Evolutionary conservation across 164 flowering plant genomes (phyloP).

Genomic region (Malania oleifera): DNA sequence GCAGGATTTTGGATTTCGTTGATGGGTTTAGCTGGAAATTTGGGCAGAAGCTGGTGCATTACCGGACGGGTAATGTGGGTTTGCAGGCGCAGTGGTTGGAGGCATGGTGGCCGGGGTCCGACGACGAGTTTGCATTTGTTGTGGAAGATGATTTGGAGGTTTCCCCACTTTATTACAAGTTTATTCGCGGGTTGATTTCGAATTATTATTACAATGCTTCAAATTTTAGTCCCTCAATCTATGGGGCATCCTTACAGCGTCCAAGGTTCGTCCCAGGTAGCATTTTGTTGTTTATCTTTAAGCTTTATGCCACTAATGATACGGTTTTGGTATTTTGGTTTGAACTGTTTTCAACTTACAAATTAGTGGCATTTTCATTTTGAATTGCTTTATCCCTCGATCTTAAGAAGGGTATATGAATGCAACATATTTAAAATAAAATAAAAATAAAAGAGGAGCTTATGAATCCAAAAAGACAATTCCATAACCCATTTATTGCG

Average conservation of each 20-base stretch:
- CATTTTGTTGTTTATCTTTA: constrained; percentile 8
- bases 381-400: too few relatives aligned
- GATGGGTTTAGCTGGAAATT: constrained; percentile 70
- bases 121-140: constrained; percentile 83
- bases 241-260: constrained; percentile 86
- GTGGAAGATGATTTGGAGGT: constrained; percentile 97
- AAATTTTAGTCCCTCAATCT: constrained; percentile 65
- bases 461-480: too few relatives aligned
- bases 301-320: too few relatives aligned
- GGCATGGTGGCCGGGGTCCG: constrained; percentile 92
- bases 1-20: constrained; percentile 53
- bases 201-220: constrained; percentile 65
- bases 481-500: too few relatives aligned
- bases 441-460: too few relatives aligned
- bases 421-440: too few relatives aligned
- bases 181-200: constrained; percentile 49
- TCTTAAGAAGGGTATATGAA: too few relatives aligned
- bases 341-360: too few relatives aligned
- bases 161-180: constrained; percentile 71
- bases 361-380: too few relatives aligned
- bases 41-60: constrained; percentile 84
- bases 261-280: constrained; percentile 96
- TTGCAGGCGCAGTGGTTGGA: constrained; percentile 98
- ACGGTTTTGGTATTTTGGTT: too few relatives aligned
- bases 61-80: constrained; percentile 74